Percentiles rank a stretch among this genome's conserved stretches.
phyloP scores from a whole-genome alignment of 768 basidiomycete species.

The Rhizopogon vesiculosus region DNA sequence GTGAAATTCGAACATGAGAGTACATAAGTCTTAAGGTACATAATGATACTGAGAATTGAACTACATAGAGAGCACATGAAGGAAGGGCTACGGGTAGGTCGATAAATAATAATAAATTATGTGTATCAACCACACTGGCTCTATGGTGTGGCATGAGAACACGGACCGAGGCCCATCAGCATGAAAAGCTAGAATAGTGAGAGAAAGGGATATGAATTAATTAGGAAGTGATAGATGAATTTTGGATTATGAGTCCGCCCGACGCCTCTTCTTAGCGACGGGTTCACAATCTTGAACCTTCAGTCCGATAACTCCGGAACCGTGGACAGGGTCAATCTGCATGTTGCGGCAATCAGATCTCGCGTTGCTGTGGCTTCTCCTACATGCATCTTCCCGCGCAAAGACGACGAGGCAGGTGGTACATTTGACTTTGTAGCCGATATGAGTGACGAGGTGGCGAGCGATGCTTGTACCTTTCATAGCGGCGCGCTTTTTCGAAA shows the following conservation, averaged over 20 bases:
- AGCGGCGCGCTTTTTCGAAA: conserved; percentile 9
- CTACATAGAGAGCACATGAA: not conserved
- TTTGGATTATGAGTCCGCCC: conserved; percentile 14
- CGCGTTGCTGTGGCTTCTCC: conserved; percentile 23
- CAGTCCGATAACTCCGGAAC: conserved; percentile 17
- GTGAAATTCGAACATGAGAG: not conserved
- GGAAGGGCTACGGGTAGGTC: not conserved
- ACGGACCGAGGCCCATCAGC: not conserved
- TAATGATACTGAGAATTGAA: not conserved
- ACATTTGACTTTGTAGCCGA: conserved; percentile 26
- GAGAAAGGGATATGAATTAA: not conserved
- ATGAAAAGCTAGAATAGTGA: not conserved
- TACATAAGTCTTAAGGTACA: not conserved
- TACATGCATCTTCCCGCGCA: conserved; percentile 28
- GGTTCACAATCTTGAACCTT: conserved; percentile 17
- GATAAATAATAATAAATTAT: not conserved
- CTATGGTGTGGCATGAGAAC: not conserved
- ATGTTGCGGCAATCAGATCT: conserved; percentile 19
- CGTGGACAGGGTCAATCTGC: not conserved
- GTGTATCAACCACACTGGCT: not conserved
- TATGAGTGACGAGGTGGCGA: conserved; percentile 27
- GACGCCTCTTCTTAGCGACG: conserved; percentile 25
- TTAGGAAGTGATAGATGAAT: not conserved
- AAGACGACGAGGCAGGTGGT: conserved; percentile 26
- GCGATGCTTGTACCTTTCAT: conserved; percentile 31